phyloP scores from a whole-genome alignment of 2,329 filamentous ascomycete species.

The Aureobasidium musti region DNA sequence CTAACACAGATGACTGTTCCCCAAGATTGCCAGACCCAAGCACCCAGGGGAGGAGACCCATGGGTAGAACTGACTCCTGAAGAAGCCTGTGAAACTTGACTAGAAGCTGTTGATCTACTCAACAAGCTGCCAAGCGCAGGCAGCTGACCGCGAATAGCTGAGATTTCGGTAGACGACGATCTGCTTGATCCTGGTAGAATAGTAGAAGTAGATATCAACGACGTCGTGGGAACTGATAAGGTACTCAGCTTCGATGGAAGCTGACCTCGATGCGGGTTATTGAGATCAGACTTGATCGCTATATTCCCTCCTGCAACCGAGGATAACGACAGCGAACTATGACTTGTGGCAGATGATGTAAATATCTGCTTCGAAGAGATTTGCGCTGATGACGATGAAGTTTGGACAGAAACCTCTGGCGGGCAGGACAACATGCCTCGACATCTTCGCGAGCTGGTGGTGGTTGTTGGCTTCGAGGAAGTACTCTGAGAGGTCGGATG shows the following conservation, averaged over 20 bases:
- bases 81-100: no score
- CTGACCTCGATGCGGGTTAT: not conserved
- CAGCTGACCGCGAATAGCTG: not conserved
- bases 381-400: no score
- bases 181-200: not conserved
- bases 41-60: not conserved
- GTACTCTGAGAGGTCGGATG: not conserved
- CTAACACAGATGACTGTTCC: not conserved
- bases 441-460: not conserved
- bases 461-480: not conserved
- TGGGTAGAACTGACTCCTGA: not conserved
- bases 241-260: not conserved
- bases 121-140: not conserved
- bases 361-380: not conserved
- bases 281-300: not conserved
- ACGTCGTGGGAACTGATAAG: not conserved
- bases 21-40: not conserved
- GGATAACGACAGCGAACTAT: not conserved
- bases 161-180: not conserved
- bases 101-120: not conserved
- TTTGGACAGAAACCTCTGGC: not conserved
- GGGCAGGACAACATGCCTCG: constrained; percentile 10
- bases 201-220: not conserved
- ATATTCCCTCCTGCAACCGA: not conserved
- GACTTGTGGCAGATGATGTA: not conserved